These are phyloP conservation scores for Sphaerulina populicola DNA, from an alignment of 2,329 filamentous ascomycete genomes.

Conservation along the genomic window DNA sequence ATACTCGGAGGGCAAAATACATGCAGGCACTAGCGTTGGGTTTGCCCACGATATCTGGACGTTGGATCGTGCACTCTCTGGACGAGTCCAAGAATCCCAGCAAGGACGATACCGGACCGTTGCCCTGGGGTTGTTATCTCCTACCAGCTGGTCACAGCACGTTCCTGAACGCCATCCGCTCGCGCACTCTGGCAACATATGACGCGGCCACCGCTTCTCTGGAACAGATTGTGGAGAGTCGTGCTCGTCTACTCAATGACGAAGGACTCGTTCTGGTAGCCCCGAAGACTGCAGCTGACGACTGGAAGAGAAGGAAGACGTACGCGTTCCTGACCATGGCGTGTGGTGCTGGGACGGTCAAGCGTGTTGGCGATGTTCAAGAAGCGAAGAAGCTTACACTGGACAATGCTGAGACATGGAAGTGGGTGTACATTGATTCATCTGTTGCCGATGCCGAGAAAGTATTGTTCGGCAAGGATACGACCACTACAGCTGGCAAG, in stretches of 20 bases:
- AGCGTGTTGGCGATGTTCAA: slow-evolving; percentile 55
- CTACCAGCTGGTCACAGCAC: slow-evolving; percentile 75
- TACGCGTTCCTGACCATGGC: slow-evolving; percentile 76
- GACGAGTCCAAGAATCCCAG: slow-evolving; percentile 16
- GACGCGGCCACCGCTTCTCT: slow-evolving; percentile 52
- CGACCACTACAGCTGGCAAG: slow-evolving; percentile 36
- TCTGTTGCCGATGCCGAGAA: slow-evolving; percentile 48
- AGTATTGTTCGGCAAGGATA: slow-evolving; percentile 38
- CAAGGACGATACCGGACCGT: slow-evolving; percentile 42
- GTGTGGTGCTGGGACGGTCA: slow-evolving; percentile 61
- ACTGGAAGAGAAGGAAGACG: slow-evolving; percentile 52
- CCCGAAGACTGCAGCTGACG: slow-evolving; percentile 52
- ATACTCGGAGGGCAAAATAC: slow-evolving; percentile 83
- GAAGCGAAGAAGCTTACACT: slow-evolving; percentile 56
- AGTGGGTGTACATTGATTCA: slow-evolving; percentile 73
- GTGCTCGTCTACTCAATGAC: slow-evolving; percentile 36
- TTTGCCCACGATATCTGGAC: slow-evolving; percentile 72
- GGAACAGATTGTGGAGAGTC: slow-evolving; percentile 47
- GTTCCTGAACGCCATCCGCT: slow-evolving; percentile 67
- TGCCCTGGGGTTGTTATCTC: slow-evolving; percentile 74
- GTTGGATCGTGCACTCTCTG: slow-evolving; percentile 72
- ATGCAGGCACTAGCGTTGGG: slow-evolving; percentile 89
- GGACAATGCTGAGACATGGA: slow-evolving; percentile 50
- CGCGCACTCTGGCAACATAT: slow-evolving; percentile 57
- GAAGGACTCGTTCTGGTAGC: slow-evolving; percentile 64